Conservation (phyloP, 495 filamentous ascomycete genomes). For the Penicillium atrosanguineum region DNA sequence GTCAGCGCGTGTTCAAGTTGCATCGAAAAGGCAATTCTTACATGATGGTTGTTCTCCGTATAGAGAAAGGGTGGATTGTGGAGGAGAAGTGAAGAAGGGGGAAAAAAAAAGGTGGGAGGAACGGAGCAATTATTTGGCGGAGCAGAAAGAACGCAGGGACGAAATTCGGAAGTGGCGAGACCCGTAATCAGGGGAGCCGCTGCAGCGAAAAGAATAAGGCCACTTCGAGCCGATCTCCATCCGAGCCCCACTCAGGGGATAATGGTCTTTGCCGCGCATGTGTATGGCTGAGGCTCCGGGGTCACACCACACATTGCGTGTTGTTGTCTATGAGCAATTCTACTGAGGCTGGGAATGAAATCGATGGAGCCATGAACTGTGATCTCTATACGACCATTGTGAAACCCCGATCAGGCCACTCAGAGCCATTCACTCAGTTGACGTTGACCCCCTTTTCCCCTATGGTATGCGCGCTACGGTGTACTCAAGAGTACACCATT, state of each 20-base stretch:
- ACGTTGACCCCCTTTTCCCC: background rate
- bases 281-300: constrained; percentile 18
- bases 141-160: background rate
- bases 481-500: constrained; percentile 8
- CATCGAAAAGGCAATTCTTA: background rate
- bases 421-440: background rate
- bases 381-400: too few relatives aligned
- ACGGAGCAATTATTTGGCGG: background rate
- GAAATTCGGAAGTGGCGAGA: constrained; percentile 45
- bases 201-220: constrained; percentile 22
- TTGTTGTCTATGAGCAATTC: background rate
- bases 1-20: background rate
- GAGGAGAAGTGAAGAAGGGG: background rate
- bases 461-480: constrained; percentile 6
- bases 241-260: constrained; percentile 23
- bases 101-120: background rate
- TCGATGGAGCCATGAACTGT: too few relatives aligned
- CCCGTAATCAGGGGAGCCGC: constrained; percentile 9
- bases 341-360: background rate
- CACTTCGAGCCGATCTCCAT: constrained; percentile 39
- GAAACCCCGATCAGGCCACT: too few relatives aligned
- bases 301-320: constrained; percentile 4
- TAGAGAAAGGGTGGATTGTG: background rate
- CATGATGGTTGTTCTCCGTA: background rate
- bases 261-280: constrained; percentile 13